Evolutionary conservation across 2,329 filamentous ascomycete species (phyloP).

Genomic region (Zymoseptoria passerinii): DNA sequence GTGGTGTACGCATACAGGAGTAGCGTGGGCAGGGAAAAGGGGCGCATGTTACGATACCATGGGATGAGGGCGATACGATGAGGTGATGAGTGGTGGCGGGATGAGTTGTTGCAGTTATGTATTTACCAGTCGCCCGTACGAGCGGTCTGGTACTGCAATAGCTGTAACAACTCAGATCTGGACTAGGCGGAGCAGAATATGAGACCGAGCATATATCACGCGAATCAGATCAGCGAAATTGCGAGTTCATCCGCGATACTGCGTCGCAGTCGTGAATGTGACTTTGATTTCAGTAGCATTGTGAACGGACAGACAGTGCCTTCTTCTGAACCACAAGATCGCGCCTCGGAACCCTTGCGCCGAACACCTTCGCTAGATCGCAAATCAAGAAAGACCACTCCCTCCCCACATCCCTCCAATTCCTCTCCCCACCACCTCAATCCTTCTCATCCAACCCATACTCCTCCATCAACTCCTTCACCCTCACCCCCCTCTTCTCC

Average conservation of each 20-base stretch:
- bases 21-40: not conserved
- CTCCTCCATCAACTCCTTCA: constrained; percentile 42
- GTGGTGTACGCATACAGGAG: not conserved
- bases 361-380: not conserved
- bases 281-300: too few species aligned
- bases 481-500: constrained; percentile 51
- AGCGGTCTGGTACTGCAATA: not conserved
- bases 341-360: too few species aligned
- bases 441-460: constrained; percentile 39
- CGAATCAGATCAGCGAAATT: too few species aligned
- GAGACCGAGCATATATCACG: not conserved
- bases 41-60: not conserved
- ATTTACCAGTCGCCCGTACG: not conserved
- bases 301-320: too few species aligned
- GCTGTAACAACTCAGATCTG: not conserved
- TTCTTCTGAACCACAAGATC: too few species aligned
- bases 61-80: not conserved
- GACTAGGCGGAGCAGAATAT: not conserved
- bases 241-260: too few species aligned
- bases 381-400: not conserved
- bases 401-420: not conserved
- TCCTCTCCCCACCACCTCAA: constrained; percentile 22
- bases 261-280: too few species aligned
- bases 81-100: too few species aligned
- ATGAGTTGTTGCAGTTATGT: not conserved